Evolutionary conservation across 805 yeast species (phyloP).

Genomic region (Zygotorulaspora chibaensis): DNA sequence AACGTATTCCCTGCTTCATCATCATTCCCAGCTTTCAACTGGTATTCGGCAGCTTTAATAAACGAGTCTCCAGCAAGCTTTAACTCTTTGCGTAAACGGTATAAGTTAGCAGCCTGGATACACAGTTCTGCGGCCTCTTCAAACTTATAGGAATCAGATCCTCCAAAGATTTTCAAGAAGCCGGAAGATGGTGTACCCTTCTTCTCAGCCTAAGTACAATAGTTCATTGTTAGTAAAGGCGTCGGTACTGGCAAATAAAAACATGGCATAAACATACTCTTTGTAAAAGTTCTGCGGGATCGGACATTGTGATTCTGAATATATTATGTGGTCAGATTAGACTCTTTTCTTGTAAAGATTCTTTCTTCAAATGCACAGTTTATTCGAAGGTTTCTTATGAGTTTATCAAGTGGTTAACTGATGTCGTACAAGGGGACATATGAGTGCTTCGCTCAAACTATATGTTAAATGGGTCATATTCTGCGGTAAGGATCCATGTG

Average conservation of each 20-base stretch:
- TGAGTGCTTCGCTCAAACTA: too few species aligned
- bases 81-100: slow-evolving; percentile 69
- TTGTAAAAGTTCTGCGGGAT: slow-evolving; percentile 43
- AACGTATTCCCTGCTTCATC: slow-evolving; percentile 91
- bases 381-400: too few species aligned
- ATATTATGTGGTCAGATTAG: too few species aligned
- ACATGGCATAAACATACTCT: slow-evolving; percentile 24
- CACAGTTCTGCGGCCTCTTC: slow-evolving; percentile 94
- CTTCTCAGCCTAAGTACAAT: slow-evolving; percentile 55
- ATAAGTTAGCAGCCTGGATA: slow-evolving; percentile 89
- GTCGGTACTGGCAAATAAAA: not conserved
- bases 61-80: slow-evolving; percentile 77
- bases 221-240: slow-evolving; percentile 10
- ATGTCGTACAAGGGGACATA: slow-evolving; percentile 1
- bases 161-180: slow-evolving; percentile 62
- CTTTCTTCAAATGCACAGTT: too few species aligned
- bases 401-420: too few species aligned
- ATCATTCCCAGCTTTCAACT: slow-evolving; percentile 64
- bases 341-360: too few species aligned
- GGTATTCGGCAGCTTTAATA: slow-evolving; percentile 79
- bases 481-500: not conserved
- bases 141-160: slow-evolving; percentile 54
- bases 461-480: too few species aligned
- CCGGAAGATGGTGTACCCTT: slow-evolving; percentile 68
- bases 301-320: slow-evolving; percentile 33